phyloP scores from a whole-genome alignment of 2,329 filamentous ascomycete genomes.

The Arthrobotrys conoides region DNA sequence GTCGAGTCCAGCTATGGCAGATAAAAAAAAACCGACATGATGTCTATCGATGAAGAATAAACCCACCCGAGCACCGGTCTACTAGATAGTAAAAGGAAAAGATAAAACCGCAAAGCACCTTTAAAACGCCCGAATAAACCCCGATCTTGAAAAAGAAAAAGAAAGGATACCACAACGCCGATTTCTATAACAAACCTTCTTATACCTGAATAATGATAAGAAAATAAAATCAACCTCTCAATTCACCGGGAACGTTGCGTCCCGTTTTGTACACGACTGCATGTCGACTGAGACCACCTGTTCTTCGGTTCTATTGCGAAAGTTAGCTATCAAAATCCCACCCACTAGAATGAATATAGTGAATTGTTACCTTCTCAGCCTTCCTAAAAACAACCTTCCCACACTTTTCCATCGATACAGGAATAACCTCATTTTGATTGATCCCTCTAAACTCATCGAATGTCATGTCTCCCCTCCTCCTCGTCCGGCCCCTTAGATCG shows the following conservation, averaged over 20 bases:
- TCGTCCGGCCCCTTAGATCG: constrained; percentile 6
- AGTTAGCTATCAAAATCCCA: constrained; percentile 14
- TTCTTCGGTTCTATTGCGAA: constrained; percentile 29
- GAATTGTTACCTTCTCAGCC: constrained; percentile 28
- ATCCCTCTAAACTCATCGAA: constrained; percentile 44
- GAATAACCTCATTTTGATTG: constrained; percentile 29
- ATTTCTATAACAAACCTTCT: background rate
- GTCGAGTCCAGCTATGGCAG: background rate
- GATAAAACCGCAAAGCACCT: background rate
- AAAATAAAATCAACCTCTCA: constrained; percentile 26
- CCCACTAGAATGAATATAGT: background rate
- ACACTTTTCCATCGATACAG: constrained; percentile 5
- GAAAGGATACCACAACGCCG: background rate
- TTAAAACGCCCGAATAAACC: background rate
- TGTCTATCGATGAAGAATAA: background rate
- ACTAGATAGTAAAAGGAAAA: background rate
- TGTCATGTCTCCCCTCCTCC: constrained; percentile 35
- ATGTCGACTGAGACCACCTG: constrained; percentile 36
- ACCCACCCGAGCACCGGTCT: background rate
- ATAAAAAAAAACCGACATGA: background rate
- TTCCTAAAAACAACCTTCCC: constrained; percentile 42
- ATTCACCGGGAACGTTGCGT: constrained; percentile 41
- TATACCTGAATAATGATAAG: background rate
- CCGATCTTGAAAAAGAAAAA: background rate
- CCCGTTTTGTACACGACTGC: constrained; percentile 39